Evolutionary conservation across 345 rosid genomes (phyloP).

Genomic region (Geranium brycei): DNA sequence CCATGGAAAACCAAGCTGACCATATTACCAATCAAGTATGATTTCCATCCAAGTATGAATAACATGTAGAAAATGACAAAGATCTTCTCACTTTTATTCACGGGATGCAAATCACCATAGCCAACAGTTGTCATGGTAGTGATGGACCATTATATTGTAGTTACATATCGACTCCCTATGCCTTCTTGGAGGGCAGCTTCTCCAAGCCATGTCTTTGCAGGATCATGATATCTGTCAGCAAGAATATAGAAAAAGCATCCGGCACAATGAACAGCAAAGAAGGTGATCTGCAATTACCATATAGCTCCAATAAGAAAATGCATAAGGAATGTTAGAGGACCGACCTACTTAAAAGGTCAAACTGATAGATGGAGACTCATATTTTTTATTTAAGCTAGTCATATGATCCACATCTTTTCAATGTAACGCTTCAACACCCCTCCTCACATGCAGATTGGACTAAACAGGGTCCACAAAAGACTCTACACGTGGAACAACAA

Average conservation of each 20-base stretch:
- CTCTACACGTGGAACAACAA: too few relatives aligned
- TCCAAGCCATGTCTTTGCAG: constrained; percentile 61
- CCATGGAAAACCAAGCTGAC: constrained; percentile 90
- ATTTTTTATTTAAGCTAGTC: too few relatives aligned
- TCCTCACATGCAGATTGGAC: too few relatives aligned
- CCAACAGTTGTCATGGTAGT: constrained; percentile 91
- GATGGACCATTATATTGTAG: constrained; percentile 88
- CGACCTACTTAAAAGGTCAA: too few relatives aligned
- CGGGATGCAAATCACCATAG: constrained; percentile 88
- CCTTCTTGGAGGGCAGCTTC: constrained; percentile 29
- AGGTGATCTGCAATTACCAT: constrained; percentile 47
- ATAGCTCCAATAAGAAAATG: not conserved
- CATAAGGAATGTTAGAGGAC: not conserved
- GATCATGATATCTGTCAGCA: constrained; percentile 57
- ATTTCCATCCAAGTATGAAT: constrained; percentile 74
- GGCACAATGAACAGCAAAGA: constrained; percentile 78
- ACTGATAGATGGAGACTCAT: too few relatives aligned
- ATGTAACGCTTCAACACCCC: too few relatives aligned
- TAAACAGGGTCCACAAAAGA: too few relatives aligned
- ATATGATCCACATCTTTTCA: too few relatives aligned
- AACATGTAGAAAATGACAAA: constrained; percentile 83
- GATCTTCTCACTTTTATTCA: constrained; percentile 69
- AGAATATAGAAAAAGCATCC: constrained; percentile 87
- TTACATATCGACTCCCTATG: constrained; percentile 61
- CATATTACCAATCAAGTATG: constrained; percentile 93